Evolutionary conservation across 495 filamentous ascomycete genomes (phyloP), one percentile per base, ranked within the genome.

Genomic region (Trichoderma reesei): DNA sequence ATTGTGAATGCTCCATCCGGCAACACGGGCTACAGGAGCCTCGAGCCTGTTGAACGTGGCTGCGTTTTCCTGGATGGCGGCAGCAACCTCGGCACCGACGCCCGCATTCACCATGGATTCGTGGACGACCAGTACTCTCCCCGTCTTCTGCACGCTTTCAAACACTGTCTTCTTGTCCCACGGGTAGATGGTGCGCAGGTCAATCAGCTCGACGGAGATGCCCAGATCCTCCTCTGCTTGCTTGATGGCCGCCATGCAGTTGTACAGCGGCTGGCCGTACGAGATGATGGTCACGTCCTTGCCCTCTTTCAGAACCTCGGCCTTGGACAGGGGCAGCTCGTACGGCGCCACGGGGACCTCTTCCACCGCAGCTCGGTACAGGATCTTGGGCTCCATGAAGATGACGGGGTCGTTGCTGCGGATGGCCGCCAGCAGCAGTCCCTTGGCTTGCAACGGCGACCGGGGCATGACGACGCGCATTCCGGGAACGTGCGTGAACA

Each of bases 41-140:
- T 98, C 92, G 5, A 98, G 76, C 31, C 85, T 83, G 70, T 96
- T 72, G 71, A 98, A 98, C 1, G 91, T 90, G 56, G 83, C 78
- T n/a, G 78, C 68, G 59, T 85, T 84, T 60, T 93, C 90, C 71
- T 98, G 93, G 63, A 98, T 89, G 9, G 91, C 92, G 1, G 91
- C 90, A 0, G 95, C 91, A 4, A 98, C 86, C 71, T 98, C 92
- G 18, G 96, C 92, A 10, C 95, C 94, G 31, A 98, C 83, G 13
- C 94, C 95, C 14, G 90, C 92, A 73, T 96, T 98, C 62, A 95
- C 79, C 90, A 96, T 96, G 63, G 90, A 88, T 75, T 98, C 94
- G 73, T 98, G 94, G 9, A 98, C 94, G 1, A 98, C 88, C 38
- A 98, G 81, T 39, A 91, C 93, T 61, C 92, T 76, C 1, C 94